Conservation (phyloP, 306 rosid genomes). For the Malus sylvestris region DNA sequence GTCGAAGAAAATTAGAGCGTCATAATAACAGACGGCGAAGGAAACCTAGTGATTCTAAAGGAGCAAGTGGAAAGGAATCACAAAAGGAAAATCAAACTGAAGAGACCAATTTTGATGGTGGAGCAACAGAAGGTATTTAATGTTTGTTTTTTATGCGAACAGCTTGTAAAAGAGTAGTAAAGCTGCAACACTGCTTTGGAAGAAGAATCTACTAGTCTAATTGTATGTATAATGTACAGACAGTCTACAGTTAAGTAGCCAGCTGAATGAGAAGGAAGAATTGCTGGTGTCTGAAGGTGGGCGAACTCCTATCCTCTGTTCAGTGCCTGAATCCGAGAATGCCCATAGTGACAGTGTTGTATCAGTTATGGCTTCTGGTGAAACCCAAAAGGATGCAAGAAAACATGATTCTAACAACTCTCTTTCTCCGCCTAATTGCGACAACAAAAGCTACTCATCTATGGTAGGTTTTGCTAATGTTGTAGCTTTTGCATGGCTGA, state of each 20-base stretch:
- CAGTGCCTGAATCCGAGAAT: constrained; percentile 48
- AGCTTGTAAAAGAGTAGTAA: neutral
- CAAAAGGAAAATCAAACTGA: constrained; percentile 39
- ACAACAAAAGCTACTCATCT: constrained; percentile 74
- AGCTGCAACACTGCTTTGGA: constrained; percentile 9
- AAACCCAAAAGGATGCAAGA: constrained; percentile 47
- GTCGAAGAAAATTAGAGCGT: constrained; percentile 87
- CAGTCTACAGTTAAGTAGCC: constrained; percentile 38
- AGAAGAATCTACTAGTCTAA: constrained; percentile 11
- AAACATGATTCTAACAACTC: constrained; percentile 50
- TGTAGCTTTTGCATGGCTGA: constrained; percentile 1
- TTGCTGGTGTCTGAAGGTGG: constrained; percentile 54
- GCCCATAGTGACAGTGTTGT: constrained; percentile 29
- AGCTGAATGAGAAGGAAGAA: constrained; percentile 36
- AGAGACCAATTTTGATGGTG: constrained; percentile 40
- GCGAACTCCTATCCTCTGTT: constrained; percentile 21
- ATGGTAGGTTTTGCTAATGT: constrained; percentile 44
- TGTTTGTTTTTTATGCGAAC: neutral
- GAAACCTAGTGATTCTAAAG: constrained; percentile 43
- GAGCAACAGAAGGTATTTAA: constrained; percentile 52
- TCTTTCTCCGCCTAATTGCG: constrained; percentile 47
- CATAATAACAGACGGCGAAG: constrained; percentile 87
- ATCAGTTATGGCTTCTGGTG: constrained; percentile 46
- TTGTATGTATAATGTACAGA: constrained; percentile 37
- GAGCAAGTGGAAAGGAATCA: constrained; percentile 34